Evolutionary conservation across 805 yeast genomes (phyloP), one percentile per base, ranked within the genome.

Genomic region (Brettanomyces custersianus): DNA sequence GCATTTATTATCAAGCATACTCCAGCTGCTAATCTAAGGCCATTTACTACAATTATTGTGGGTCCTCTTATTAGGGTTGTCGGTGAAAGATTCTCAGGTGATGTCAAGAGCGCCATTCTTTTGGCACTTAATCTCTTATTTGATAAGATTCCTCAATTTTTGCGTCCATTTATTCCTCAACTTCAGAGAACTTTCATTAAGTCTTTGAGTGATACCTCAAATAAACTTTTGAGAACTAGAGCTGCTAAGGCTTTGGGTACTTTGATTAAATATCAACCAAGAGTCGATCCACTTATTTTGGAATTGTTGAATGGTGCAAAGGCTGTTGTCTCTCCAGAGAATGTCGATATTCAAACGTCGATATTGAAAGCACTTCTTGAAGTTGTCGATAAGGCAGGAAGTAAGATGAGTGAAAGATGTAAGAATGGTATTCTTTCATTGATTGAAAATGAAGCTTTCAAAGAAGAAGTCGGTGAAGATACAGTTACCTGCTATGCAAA

Each of bases 21-120:
- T 0, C 92, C 92, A 16, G 78, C 92, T n/a, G 67, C 73, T 9
- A 76, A 72, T 40, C 72, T 92, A 59, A 83, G 78, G 57, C 84
- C 95, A 23, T 84, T 79, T 60, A 95, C 94, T 17, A 90, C 97
- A 7, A 77, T 77, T 20, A 85, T 94, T 44, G 88, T 96, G 20
- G 99, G 99, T 62, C 98, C 98, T 27, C 70, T 92, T 53, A 92
- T 92, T 61, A 86, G 99, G 69, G 95, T 90, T 38, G 84, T 90
- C 53, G 98, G 99, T 52, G 99, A 92, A 60, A 77, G 95, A 59
- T 90, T 85, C 46, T 73, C 80, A 13, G 72, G 94, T 42, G 95
- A 87, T 47, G 85, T 92, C 48, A 92, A 92, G 67, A 80, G 95
- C 25, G 95, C 95, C n/a, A 90, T 94, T 47, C 68, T 92, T 51